phyloP scores from a whole-genome alignment of 306 rosid species.

The Pyrus bretschneideri region DNA sequence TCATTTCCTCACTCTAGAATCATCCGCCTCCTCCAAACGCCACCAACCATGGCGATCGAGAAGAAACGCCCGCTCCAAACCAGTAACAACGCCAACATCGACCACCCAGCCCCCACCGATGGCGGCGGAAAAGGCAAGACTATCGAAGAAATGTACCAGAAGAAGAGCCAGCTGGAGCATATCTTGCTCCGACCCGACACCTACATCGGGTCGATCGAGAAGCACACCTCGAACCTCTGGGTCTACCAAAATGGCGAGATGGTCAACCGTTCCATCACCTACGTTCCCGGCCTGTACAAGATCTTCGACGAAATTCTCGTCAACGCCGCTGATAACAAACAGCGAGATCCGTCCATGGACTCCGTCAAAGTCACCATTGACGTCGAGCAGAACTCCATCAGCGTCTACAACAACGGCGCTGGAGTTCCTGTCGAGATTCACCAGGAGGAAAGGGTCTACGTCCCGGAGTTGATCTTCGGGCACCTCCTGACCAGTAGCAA shows the following conservation, averaged over 20 bases:
- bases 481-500: slow-evolving; percentile 85
- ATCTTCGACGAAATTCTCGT: slow-evolving; percentile 94
- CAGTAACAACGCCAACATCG: slow-evolving; percentile 54
- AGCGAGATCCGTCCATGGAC: slow-evolving; percentile 77
- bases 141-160: slow-evolving; percentile 86
- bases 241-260: slow-evolving; percentile 60
- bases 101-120: slow-evolving; percentile 4
- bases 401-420: slow-evolving; percentile 70
- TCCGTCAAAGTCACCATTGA: slow-evolving; percentile 58
- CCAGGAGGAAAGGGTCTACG: slow-evolving; percentile 89
- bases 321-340: slow-evolving; percentile 93
- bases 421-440: slow-evolving; percentile 93
- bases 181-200: slow-evolving; percentile 92
- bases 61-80: slow-evolving; percentile 61
- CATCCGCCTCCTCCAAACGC: background rate
- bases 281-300: slow-evolving; percentile 90
- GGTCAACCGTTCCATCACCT: slow-evolving; percentile 59
- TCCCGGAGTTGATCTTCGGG: slow-evolving; percentile 89
- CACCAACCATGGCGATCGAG: slow-evolving; percentile 43
- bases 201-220: slow-evolving; percentile 85
- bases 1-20: slow-evolving; percentile 1
- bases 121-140: slow-evolving; percentile 30
- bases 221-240: slow-evolving; percentile 82
- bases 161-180: slow-evolving; percentile 91
- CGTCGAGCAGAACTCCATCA: slow-evolving; percentile 42